These are phyloP conservation scores for Cardiosporidium cionae DNA, from an alignment of 169 alveolate species.

Conservation along the genomic window DNA sequence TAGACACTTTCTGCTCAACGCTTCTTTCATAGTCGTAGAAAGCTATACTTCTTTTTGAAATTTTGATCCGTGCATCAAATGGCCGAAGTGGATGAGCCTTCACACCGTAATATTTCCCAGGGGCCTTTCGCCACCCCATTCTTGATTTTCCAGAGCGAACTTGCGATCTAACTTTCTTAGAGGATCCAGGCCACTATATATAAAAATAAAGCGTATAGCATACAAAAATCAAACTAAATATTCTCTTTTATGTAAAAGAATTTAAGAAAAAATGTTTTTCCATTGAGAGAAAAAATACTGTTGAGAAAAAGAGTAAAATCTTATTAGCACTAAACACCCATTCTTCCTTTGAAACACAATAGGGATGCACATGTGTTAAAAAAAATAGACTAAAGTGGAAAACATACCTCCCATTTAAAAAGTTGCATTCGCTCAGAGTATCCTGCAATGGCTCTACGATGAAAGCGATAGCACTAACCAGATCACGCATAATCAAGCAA, in stretches of 20 bases:
- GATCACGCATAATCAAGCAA: background rate
- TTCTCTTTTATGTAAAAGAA: no score
- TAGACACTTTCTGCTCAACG: no score
- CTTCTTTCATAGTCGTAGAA: no score
- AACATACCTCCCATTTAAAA: slow-evolving; percentile 57
- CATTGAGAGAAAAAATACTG: no score
- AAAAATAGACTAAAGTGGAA: no score
- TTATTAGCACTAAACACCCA: no score
- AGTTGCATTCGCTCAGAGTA: slow-evolving; percentile 69
- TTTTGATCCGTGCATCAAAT: slow-evolving; percentile 53
- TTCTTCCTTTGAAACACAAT: no score
- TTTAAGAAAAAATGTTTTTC: no score
- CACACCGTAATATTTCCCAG: slow-evolving; percentile 71
- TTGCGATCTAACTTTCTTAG: slow-evolving; percentile 57
- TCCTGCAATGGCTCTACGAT: slow-evolving; percentile 70
- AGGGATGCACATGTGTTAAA: no score
- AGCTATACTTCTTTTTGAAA: slow-evolving; percentile 50
- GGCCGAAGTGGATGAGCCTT: slow-evolving; percentile 71
- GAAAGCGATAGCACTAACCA: slow-evolving; percentile 53
- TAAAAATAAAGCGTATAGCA: no score
- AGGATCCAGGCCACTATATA: slow-evolving; percentile 64
- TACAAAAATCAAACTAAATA: no score
- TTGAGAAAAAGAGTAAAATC: no score
- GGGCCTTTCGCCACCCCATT: slow-evolving; percentile 73
- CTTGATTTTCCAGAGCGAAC: slow-evolving; percentile 67